Conservation (phyloP, 768 basidiomycete species). For the Macrocybe gigantea region DNA sequence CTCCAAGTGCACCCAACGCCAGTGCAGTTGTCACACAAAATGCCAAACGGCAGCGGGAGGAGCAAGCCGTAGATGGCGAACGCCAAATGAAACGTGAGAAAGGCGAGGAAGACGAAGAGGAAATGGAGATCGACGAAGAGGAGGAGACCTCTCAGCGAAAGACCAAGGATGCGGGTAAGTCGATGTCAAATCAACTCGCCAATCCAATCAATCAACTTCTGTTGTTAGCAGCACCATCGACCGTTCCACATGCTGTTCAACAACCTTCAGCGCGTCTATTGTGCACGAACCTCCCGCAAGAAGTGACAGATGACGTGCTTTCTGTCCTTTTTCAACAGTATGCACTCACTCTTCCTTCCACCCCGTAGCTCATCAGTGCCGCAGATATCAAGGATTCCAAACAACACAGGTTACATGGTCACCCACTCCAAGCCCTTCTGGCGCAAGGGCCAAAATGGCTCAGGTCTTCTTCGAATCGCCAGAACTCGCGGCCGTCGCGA, state of each 20-base stretch:
- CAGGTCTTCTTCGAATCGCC: conserved; percentile 73
- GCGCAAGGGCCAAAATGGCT: conserved; percentile 71
- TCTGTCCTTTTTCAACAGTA: conserved; percentile 90
- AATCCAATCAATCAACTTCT: neutral
- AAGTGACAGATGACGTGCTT: conserved; percentile 84
- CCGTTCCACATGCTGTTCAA: conserved; percentile 43
- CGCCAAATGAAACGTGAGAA: conserved; percentile 66
- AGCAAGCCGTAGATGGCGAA: conserved; percentile 45
- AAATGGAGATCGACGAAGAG: conserved; percentile 95
- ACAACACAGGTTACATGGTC: conserved; percentile 65
- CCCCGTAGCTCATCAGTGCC: conserved; percentile 1
- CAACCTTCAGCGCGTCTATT: conserved; percentile 58
- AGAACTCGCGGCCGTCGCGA: conserved; percentile 71
- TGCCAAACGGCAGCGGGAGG: conserved; percentile 67
- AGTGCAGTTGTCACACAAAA: conserved; percentile 40
- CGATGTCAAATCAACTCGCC: neutral
- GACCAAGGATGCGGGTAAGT: conserved; percentile 42
- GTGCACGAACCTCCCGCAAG: conserved; percentile 85
- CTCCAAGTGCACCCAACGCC: conserved; percentile 61
- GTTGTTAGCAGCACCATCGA: conserved; percentile 24
- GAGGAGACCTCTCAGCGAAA: conserved; percentile 47
- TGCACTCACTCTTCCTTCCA: conserved; percentile 25
- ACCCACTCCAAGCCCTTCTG: conserved; percentile 59
- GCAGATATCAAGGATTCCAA: conserved; percentile 81
- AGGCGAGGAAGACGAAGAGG: conserved; percentile 70